Evolutionary conservation across 83 land plant genomes (phyloP), one percentile per base, ranked within the genome.

Genomic region (Larix sibirica): DNA sequence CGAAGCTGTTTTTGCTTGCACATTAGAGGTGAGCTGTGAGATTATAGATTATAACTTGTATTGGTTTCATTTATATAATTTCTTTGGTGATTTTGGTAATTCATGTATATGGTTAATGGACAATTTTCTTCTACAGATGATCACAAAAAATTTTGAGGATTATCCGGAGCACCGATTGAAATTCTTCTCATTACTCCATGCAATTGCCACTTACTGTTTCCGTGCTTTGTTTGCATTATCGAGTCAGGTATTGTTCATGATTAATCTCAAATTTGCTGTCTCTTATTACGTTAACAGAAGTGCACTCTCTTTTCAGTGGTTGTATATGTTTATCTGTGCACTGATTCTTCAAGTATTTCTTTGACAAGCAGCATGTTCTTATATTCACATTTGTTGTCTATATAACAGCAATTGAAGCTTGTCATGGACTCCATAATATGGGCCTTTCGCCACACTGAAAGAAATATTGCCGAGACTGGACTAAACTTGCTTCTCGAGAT

Each of bases 101-200:
- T 78, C 47, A 13, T 23, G 28, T 77, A 9, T 3, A 28, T 56
- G 0, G 61, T 3, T 75, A 13, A 75, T 58, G 20, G 62, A 77
- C 62, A 50, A 28, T 58, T 56, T 85, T 14, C 17, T 79, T 56
- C 5, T 69, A 26, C 90, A 98, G 99, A 98, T 98, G 99, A 98
- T 98, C 7, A 98, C 99, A 1, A 96, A 96, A 81, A 98, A 98
- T 81, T 98, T 96, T 89, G 99, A 98, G 84, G 99, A 98, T 86
- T 96, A 98, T 81, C 99, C 99, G n/a, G 99, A 98, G 80, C 99
- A 98, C 87, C 96, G 99, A 3, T 88, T 98, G 60, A 98, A 98
- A 84, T 98, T 98, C 81, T 98, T 98, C 74, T 98, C 98, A 4
- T 85, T 98, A 62, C 89, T 98, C 18, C 95, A 96, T 36, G 99